phyloP scores from a whole-genome alignment of 352 stramenopile species.

The Pythium dissimile region DNA sequence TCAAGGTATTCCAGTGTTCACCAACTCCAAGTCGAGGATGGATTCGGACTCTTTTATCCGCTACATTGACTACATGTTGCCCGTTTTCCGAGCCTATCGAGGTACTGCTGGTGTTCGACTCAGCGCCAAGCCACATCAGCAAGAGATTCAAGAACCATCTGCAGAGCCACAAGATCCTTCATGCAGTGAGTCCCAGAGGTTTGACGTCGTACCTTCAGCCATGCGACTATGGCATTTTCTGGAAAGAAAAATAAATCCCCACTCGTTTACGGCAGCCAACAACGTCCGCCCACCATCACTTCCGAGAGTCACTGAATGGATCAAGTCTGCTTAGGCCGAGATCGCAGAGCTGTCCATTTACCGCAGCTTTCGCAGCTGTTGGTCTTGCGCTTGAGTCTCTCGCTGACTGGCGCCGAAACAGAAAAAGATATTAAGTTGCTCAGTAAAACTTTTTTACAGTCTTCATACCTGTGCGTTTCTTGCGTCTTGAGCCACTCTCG shows the following conservation, averaged over 20 bases:
- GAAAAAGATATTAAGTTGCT: slow-evolving; percentile 5
- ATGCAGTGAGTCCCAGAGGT: not conserved
- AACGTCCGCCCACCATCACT: not conserved
- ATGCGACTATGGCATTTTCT: slow-evolving; percentile 8
- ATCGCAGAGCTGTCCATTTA: not conserved
- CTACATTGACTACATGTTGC: slow-evolving; percentile 9
- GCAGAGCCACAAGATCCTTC: slow-evolving; percentile 1
- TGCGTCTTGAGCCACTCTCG: not conserved
- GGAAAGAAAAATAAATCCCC: not conserved
- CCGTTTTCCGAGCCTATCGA: not conserved
- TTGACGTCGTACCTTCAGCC: slow-evolving; percentile 8
- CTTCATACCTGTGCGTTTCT: not conserved
- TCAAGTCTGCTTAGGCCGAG: not conserved
- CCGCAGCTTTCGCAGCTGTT: slow-evolving; percentile 11
- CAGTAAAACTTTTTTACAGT: not conserved
- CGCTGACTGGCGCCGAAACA: not conserved
- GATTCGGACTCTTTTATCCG: not conserved
- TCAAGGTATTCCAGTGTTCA: not conserved
- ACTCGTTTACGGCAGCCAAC: not conserved
- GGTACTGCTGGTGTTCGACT: not conserved
- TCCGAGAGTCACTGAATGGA: not conserved
- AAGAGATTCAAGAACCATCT: slow-evolving; percentile 6
- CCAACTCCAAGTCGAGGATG: slow-evolving; percentile 7
- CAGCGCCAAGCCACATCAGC: slow-evolving; percentile 6
- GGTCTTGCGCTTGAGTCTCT: not conserved